phyloP scores from a whole-genome alignment of 2,329 filamentous ascomycete genomes.

The Aspergillus novoparasiticus region DNA sequence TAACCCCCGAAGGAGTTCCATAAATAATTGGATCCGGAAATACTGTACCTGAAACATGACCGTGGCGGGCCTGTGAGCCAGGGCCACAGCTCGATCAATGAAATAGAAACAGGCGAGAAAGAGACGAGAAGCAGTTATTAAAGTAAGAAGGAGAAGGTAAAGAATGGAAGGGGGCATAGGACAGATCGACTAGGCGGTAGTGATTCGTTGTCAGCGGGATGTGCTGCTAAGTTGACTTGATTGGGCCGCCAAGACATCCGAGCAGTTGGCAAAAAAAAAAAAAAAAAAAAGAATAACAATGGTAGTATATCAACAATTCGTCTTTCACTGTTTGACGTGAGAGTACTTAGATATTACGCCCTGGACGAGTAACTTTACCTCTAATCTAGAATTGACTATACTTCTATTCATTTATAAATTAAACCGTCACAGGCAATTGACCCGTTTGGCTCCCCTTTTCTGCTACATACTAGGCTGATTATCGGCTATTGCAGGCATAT shows the following conservation, averaged over 20 bases:
- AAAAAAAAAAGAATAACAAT: neutral
- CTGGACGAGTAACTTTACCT: neutral
- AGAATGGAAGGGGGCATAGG: conserved; percentile 9
- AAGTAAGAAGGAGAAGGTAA: conserved; percentile 15
- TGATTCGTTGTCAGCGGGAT: neutral
- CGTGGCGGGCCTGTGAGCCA: conserved; percentile 26
- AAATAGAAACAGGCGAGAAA: conserved; percentile 15
- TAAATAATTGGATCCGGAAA: conserved; percentile 2
- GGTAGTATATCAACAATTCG: neutral
- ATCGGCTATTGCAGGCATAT: too few species aligned
- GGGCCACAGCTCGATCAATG: conserved; percentile 16
- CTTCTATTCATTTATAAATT: neutral
- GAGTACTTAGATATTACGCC: too few species aligned
- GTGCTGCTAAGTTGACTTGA: neutral
- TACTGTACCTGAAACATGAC: conserved; percentile 36
- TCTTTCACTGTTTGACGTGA: neutral
- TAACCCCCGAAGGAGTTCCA: neutral
- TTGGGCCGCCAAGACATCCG: neutral
- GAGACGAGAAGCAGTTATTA: conserved; percentile 15
- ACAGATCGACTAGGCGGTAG: conserved; percentile 3
- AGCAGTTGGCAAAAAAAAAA: neutral
- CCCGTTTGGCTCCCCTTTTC: neutral
- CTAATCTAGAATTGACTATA: neutral
- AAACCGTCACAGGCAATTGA: neutral
- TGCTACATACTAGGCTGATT: neutral